Evolutionary conservation across 768 basidiomycete species (phyloP).

Genomic region (Tulasnella sp.): DNA sequence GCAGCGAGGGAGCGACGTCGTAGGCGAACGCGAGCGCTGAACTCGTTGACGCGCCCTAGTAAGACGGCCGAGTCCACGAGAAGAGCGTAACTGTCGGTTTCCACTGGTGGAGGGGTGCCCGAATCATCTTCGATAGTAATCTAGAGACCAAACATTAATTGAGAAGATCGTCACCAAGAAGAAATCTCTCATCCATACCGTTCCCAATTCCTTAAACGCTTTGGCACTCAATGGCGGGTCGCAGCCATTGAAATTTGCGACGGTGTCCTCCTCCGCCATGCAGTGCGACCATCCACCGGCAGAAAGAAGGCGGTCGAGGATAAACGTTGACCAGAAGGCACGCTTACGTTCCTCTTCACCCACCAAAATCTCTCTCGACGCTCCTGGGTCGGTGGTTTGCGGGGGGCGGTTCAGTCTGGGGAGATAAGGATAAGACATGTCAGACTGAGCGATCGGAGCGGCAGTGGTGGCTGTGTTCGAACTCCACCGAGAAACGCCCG

Average conservation of each 20-base stretch:
- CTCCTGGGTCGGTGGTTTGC: background rate
- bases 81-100: constrained; percentile 3
- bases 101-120: background rate
- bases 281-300: background rate
- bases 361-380: background rate
- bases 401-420: background rate
- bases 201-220: constrained; percentile 6
- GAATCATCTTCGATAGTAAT: too few relatives aligned
- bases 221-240: background rate
- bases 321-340: constrained; percentile 11
- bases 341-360: constrained; percentile 3
- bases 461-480: background rate
- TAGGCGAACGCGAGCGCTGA: background rate
- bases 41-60: constrained; percentile 7
- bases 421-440: background rate
- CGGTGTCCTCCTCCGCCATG: constrained; percentile 1
- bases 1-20: background rate
- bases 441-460: background rate
- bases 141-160: background rate
- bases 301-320: constrained; percentile 10
- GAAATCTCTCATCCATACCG: too few relatives aligned
- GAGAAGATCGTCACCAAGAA: background rate
- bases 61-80: constrained; percentile 7
- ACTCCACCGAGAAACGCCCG: background rate
- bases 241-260: background rate